Conservation (phyloP, 441 rosid genomes). For the Daphne laureola region DNA sequence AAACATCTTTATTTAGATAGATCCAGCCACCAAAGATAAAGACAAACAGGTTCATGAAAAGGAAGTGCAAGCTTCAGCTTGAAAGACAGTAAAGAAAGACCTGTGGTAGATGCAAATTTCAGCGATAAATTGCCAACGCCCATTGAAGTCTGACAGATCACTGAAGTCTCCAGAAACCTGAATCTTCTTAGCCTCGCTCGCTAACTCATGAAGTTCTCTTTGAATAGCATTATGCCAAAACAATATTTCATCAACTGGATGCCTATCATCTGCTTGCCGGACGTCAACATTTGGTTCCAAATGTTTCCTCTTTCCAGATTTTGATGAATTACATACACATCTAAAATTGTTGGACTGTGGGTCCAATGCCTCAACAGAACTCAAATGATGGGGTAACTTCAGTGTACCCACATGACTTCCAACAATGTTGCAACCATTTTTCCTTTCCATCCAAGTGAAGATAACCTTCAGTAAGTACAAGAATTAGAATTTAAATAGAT, state of each 20-base stretch:
- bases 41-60: too few relatives aligned
- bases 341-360: neutral
- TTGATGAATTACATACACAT: slow-evolving; percentile 39
- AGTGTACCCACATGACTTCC: slow-evolving; percentile 4
- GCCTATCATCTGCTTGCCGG: slow-evolving; percentile 23
- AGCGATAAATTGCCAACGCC: slow-evolving; percentile 68
- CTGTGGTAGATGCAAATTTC: slow-evolving; percentile 79
- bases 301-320: slow-evolving; percentile 50
- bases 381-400: too few relatives aligned
- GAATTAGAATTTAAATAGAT: slow-evolving; percentile 12
- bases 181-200: slow-evolving; percentile 51
- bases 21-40: too few relatives aligned
- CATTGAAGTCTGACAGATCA: slow-evolving; percentile 52
- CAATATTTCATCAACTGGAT: slow-evolving; percentile 68
- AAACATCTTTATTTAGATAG: too few relatives aligned
- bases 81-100: slow-evolving; percentile 23
- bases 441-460: slow-evolving; percentile 64
- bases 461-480: slow-evolving; percentile 43
- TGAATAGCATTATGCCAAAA: slow-evolving; percentile 77
- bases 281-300: slow-evolving; percentile 28
- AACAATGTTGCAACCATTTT: slow-evolving; percentile 15
- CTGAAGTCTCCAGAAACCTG: slow-evolving; percentile 54
- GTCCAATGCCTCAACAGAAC: too few relatives aligned
- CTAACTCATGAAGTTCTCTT: slow-evolving; percentile 55
- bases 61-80: too few relatives aligned